Conservation (phyloP, 2,329 filamentous ascomycete species). For the Botryotinia calthae region DNA sequence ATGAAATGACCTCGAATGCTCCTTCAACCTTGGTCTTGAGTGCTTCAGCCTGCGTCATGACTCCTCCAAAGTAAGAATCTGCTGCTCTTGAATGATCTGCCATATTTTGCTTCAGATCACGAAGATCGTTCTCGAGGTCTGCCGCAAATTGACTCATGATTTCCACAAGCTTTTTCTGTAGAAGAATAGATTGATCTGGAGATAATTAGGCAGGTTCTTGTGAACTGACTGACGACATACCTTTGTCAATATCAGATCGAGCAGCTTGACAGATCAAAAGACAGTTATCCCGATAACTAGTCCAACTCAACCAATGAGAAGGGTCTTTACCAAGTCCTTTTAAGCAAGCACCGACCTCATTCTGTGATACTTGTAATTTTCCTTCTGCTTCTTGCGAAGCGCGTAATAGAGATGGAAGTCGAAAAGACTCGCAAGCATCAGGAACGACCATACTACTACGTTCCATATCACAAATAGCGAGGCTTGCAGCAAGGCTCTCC, state of each 20-base stretch:
- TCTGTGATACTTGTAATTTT: constrained; percentile 32
- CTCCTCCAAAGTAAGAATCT: constrained; percentile 31
- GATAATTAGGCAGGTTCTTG: constrained; percentile 23
- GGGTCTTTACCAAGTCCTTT: constrained; percentile 51
- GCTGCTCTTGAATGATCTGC: constrained; percentile 25
- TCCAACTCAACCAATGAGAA: constrained; percentile 64
- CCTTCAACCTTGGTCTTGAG: constrained; percentile 30
- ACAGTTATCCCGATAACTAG: constrained; percentile 59
- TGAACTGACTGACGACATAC: constrained; percentile 33
- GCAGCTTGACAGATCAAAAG: constrained; percentile 61
- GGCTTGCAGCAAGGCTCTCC: constrained; percentile 58
- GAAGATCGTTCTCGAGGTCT: constrained; percentile 31
- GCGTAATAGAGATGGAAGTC: constrained; percentile 35
- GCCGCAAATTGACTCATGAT: constrained; percentile 34
- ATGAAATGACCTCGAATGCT: constrained; percentile 31
- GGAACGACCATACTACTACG: constrained; percentile 52
- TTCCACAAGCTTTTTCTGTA: constrained; percentile 34
- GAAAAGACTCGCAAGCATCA: constrained; percentile 48
- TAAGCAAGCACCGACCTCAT: constrained; percentile 50
- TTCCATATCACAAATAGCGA: constrained; percentile 62
- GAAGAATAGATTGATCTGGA: constrained; percentile 36
- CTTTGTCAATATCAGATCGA: constrained; percentile 56
- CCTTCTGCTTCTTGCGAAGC: constrained; percentile 40
- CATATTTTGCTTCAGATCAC: constrained; percentile 28
- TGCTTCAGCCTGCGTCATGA: constrained; percentile 27